Evolutionary conservation across 2,329 filamentous ascomycete genomes (phyloP).

Genomic region (Plenodomus biglobosus): DNA sequence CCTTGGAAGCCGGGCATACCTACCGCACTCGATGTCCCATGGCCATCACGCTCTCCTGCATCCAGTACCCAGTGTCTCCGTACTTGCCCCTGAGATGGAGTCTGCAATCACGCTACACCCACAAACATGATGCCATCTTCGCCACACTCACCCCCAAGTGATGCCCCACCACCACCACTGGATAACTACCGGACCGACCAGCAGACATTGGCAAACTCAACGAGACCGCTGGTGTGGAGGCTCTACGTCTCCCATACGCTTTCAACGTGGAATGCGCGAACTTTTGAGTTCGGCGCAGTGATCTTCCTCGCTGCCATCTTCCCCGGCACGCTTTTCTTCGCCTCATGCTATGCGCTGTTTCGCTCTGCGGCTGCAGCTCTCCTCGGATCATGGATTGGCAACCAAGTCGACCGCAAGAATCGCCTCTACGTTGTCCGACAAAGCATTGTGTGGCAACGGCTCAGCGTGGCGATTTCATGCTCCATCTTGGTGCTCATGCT

Average conservation of each 20-base stretch:
- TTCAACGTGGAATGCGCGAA: constrained; percentile 53
- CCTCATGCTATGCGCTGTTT: constrained; percentile 68
- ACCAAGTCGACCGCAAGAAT: constrained; percentile 57
- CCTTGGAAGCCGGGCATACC: constrained; percentile 7
- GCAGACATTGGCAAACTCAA: constrained; percentile 1
- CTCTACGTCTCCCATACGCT: constrained; percentile 53
- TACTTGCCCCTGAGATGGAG: neutral
- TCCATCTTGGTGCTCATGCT: constrained; percentile 27
- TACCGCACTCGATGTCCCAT: constrained; percentile 15
- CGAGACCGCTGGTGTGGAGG: constrained; percentile 27
- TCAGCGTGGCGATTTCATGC: constrained; percentile 39
- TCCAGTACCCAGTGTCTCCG: constrained; percentile 1
- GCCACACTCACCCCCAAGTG: constrained; percentile 6
- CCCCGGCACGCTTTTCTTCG: constrained; percentile 61
- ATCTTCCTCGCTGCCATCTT: constrained; percentile 52
- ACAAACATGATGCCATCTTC: constrained; percentile 4
- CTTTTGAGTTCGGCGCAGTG: constrained; percentile 55
- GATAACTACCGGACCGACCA: constrained; percentile 7
- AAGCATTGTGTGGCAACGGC: constrained; percentile 46
- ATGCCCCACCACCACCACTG: neutral
- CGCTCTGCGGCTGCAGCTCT: constrained; percentile 61
- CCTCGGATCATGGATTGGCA: constrained; percentile 61
- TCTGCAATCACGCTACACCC: neutral
- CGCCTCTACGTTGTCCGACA: constrained; percentile 45
- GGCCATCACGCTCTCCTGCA: constrained; percentile 8